Percentiles rank a stretch among this genome's conserved stretches.
Evolutionary conservation across 176 grass and related monocot genomes (phyloP).

Genomic region (Phyllostachys edulis): DNA sequence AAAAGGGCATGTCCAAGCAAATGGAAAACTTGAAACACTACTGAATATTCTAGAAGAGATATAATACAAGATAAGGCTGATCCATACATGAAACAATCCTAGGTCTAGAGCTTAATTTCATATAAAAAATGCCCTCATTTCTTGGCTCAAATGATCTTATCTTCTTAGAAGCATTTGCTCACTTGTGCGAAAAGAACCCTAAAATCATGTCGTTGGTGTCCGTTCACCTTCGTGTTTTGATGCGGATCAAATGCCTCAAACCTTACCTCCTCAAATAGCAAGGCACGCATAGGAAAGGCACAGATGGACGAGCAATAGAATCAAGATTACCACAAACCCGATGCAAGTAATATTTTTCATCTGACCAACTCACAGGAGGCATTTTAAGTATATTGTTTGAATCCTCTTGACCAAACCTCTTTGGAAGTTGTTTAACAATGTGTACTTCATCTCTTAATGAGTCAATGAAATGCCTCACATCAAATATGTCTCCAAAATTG

Average conservation of each 20-base stretch:
- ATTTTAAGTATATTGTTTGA: too few relatives aligned
- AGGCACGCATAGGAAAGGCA: slow-evolving; percentile 43
- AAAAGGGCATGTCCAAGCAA: not conserved
- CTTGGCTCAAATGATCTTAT: not conserved
- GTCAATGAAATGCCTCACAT: too few relatives aligned
- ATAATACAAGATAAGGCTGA: slow-evolving; percentile 30
- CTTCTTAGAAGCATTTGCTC: slow-evolving; percentile 60
- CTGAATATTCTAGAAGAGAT: slow-evolving; percentile 5
- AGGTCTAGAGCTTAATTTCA: slow-evolving; percentile 23
- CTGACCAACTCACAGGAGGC: too few relatives aligned
- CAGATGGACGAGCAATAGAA: slow-evolving; percentile 4
- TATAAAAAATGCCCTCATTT: not conserved
- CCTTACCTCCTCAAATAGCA: slow-evolving; percentile 72
- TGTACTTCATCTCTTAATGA: too few relatives aligned
- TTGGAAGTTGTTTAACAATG: too few relatives aligned
- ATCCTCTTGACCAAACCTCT: too few relatives aligned
- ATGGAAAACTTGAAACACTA: not conserved
- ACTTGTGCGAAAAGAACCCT: slow-evolving; percentile 69
- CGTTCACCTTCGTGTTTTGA: slow-evolving; percentile 91
- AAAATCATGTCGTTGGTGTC: slow-evolving; percentile 71
- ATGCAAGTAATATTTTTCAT: too few relatives aligned
- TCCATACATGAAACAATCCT: slow-evolving; percentile 31
- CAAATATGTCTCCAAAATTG: too few relatives aligned
- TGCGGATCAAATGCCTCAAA: slow-evolving; percentile 89
- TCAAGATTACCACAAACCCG: not conserved